phyloP scores from a whole-genome alignment of 768 basidiomycete species.

The Crassisporium funariophilum region DNA sequence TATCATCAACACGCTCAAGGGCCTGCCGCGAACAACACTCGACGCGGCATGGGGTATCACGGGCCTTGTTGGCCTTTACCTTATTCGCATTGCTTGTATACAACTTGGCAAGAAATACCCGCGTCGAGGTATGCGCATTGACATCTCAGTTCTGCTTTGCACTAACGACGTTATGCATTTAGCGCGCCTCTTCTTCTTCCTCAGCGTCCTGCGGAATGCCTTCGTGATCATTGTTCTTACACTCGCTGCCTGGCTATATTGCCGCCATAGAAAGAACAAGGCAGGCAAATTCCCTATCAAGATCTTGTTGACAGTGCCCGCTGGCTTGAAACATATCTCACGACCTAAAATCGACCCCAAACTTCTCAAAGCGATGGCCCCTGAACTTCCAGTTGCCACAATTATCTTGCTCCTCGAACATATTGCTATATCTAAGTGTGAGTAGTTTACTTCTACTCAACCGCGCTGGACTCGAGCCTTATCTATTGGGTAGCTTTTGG shows the following conservation, averaged over 20 bases:
- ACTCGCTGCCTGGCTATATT: slow-evolving; percentile 84
- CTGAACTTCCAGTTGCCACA: slow-evolving; percentile 80
- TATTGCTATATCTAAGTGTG: slow-evolving; percentile 95
- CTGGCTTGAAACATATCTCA: slow-evolving; percentile 71
- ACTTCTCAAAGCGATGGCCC: slow-evolving; percentile 68
- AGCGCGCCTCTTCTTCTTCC: slow-evolving; percentile 78
- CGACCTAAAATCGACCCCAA: slow-evolving; percentile 39
- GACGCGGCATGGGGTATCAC: slow-evolving; percentile 92
- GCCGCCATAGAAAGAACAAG: slow-evolving; percentile 56
- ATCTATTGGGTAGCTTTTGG: slow-evolving; percentile 71
- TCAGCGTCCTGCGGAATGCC: slow-evolving; percentile 76
- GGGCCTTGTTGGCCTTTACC: slow-evolving; percentile 70
- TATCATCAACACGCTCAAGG: slow-evolving; percentile 91
- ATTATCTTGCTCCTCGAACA: slow-evolving; percentile 93
- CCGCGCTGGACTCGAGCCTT: not conserved
- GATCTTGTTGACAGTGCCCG: slow-evolving; percentile 80
- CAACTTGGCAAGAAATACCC: slow-evolving; percentile 60
- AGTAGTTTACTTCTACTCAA: slow-evolving; percentile 21
- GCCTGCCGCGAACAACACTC: slow-evolving; percentile 64
- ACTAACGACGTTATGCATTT: not conserved
- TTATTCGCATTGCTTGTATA: slow-evolving; percentile 61
- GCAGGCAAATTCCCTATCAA: slow-evolving; percentile 81
- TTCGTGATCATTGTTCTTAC: slow-evolving; percentile 90
- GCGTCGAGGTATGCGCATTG: slow-evolving; percentile 46
- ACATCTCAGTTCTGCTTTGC: not conserved